Base-by-base conservation (phyloP, 2,329 filamentous ascomycete genomes). In the Hypoxylon sp. region DNA sequence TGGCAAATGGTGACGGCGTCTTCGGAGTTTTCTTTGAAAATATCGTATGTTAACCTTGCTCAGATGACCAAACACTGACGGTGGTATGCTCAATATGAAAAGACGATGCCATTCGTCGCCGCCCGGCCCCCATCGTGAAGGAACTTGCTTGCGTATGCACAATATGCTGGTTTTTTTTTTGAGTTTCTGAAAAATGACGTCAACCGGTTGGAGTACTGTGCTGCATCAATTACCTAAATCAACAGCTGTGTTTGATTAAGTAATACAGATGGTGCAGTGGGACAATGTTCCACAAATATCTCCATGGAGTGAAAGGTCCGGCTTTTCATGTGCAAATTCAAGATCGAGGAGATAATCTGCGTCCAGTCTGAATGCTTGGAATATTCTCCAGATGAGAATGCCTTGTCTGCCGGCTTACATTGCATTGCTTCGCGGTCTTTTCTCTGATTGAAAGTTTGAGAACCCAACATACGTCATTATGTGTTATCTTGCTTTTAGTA, bases 251-350 rank as follows among this genome's bases (percentile, higher is more conserved):
- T 17, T 13, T 25, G 51, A 56, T 62, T 62, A 56, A 17, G 22
- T 37, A 44, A 44, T 44, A 22, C 40, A n/a, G 7, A 3, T 11
- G 2, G 40, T 22, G 17, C 10, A 17, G 40, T 31, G 35, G 14
- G 22, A 55, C 40, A 44, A 11, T 13, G 37, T 67, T 64, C 17
- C 54, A 51, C 53, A 33, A 33, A 44, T 20, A 50, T 46, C n/a
- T 44, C 33, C 4, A 46, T 46, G 64, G 67, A 70, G 63, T 17
- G 48, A 66, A 66, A 58, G 60, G 51, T 67, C 64, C 67, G 60
- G 55, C 11, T 55, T 62, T 20, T 17, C 40, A 40, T 63, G 46
- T 35, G 30, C 44, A 44, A 33, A 50, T 27, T 53, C 40, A 37
- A 57, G 51, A 59, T 57, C 25, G 22, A 48, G 44, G 25, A 54